Conservation (phyloP, 1,139 yeast genomes). For the Yamadazyma epiphylla region DNA sequence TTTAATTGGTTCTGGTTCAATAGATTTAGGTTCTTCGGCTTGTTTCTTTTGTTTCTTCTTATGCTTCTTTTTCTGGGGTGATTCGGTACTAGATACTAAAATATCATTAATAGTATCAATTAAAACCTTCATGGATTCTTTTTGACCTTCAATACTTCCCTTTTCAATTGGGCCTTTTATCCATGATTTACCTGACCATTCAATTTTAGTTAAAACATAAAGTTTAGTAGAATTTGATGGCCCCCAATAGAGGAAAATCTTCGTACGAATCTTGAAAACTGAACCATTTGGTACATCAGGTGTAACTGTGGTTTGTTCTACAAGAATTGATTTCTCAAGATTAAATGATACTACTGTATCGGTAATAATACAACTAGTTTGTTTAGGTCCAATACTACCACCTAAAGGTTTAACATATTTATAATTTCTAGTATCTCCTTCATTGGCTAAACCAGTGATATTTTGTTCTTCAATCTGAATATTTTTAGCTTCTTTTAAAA, state of each 20-base stretch:
- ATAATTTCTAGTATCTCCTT: conserved; percentile 50
- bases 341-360: conserved; percentile 70
- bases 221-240: conserved; percentile 62
- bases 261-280: conserved; percentile 71
- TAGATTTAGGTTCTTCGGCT: conserved; percentile 16
- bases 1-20: conserved; percentile 8
- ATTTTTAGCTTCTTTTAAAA: conserved; percentile 68
- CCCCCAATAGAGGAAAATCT: conserved; percentile 73
- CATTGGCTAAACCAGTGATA: conserved; percentile 40
- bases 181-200: conserved; percentile 95
- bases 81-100: conserved; percentile 21
- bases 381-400: conserved; percentile 91
- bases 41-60: conserved; percentile 10
- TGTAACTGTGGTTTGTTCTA: conserved; percentile 67
- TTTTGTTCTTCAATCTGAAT: conserved; percentile 52
- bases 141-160: conserved; percentile 90
- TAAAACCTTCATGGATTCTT: conserved; percentile 59
- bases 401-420: conserved; percentile 75
- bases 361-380: conserved; percentile 75
- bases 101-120: conserved; percentile 54
- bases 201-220: conserved; percentile 61
- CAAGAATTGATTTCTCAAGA: conserved; percentile 50
- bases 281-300: conserved; percentile 97
- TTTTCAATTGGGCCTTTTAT: conserved; percentile 88
- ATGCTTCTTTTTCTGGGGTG: conserved; percentile 7